Percentiles rank a stretch among this genome's conserved stretches.
Conservation (phyloP, 2,329 filamentous ascomycete genomes). For the Claviceps capensis region DNA sequence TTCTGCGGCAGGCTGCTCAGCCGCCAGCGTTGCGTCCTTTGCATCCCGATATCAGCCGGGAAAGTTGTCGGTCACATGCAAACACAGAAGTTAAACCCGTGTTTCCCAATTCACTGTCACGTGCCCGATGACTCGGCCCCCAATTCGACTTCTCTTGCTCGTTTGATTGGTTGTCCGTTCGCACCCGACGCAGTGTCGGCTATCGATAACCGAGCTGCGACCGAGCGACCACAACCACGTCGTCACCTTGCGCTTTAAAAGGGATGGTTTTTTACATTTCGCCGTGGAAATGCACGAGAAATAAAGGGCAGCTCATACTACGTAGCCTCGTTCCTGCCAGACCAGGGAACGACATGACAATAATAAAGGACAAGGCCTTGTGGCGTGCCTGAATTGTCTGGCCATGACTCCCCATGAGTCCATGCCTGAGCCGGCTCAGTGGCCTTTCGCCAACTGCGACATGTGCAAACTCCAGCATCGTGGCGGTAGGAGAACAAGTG, state of each 20-base stretch:
- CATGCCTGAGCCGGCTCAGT: not conserved
- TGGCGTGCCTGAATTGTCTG: not conserved
- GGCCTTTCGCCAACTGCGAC: not conserved
- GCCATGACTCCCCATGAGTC: not conserved
- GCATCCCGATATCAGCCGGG: not conserved
- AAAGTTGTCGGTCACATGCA: not conserved
- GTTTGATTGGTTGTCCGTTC: not conserved
- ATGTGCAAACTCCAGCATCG: no score
- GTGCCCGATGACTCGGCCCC: not conserved
- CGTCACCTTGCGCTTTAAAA: not conserved
- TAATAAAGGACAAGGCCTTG: not conserved
- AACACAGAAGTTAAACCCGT: not conserved
- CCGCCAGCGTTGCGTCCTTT: not conserved
- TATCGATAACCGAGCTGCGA: no score
- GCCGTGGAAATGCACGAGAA: not conserved
- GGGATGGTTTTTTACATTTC: not conserved
- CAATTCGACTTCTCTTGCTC: not conserved
- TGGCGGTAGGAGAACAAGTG: no score
- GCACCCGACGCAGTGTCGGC: not conserved
- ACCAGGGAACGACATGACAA: not conserved
- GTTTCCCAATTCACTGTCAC: not conserved
- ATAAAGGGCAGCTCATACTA: no score
- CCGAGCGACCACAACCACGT: no score
- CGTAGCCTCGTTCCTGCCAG: not conserved
- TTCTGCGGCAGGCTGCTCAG: not conserved